These are phyloP conservation scores for Aureobasidium musti DNA, from an alignment of 2,329 filamentous ascomycete species.

Conservation along the genomic window DNA sequence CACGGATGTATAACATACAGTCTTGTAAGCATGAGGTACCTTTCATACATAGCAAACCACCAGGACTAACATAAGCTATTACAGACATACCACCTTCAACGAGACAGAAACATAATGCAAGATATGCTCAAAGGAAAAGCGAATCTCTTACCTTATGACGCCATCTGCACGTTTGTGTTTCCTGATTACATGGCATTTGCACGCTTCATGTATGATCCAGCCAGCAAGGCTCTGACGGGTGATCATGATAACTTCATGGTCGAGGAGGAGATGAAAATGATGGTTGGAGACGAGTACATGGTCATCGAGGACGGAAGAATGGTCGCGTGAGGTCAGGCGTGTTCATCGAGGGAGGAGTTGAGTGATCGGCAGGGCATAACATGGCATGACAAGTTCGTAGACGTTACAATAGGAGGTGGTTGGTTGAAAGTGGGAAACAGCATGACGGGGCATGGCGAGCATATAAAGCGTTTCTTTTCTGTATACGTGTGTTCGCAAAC, in stretches of 20 bases:
- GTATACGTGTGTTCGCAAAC: conserved; percentile 8
- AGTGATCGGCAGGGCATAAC: neutral
- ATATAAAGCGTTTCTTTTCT: conserved; percentile 23
- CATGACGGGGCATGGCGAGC: conserved; percentile 21
- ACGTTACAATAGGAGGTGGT: neutral
- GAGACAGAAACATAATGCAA: conserved; percentile 49
- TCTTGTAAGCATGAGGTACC: conserved; percentile 43
- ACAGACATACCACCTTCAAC: conserved; percentile 50
- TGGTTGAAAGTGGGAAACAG: neutral
- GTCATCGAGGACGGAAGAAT: conserved; percentile 43
- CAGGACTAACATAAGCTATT: neutral
- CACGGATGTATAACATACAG: conserved; percentile 51
- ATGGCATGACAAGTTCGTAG: neutral
- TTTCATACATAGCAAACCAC: neutral
- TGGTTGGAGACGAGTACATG: conserved; percentile 51
- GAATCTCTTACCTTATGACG: conserved; percentile 49
- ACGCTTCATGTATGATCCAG: conserved; percentile 51
- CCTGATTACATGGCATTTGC: conserved; percentile 50
- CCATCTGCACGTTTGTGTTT: conserved; percentile 54
- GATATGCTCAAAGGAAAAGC: conserved; percentile 52
- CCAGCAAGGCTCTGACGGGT: conserved; percentile 45
- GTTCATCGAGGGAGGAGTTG: neutral
- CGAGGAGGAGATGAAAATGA: conserved; percentile 47
- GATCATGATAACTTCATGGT: conserved; percentile 44
- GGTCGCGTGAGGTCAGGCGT: conserved; percentile 24